A percentile compares a stretch with the other conserved stretches of the same genome.
phyloP scores from a whole-genome alignment of 495 filamentous ascomycete genomes.

The Penicillium diatomitis region DNA sequence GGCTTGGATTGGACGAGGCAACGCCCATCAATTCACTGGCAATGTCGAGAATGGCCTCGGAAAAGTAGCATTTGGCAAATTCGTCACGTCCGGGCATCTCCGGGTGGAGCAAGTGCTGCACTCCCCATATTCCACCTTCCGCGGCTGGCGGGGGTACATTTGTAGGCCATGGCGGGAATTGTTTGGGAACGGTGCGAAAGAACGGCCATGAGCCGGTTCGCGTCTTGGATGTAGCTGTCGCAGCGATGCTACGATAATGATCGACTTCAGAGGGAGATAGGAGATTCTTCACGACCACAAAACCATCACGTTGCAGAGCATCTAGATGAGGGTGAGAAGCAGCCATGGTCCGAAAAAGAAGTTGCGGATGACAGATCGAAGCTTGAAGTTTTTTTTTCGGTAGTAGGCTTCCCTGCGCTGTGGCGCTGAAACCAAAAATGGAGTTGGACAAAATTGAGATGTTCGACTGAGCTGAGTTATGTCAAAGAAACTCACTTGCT shows the following conservation, averaged over 20 bases:
- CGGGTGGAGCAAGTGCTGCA: constrained; percentile 76
- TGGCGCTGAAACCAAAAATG: no score
- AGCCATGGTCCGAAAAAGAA: no score
- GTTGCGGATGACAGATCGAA: no score
- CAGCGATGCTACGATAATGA: constrained; percentile 46
- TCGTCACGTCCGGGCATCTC: constrained; percentile 41
- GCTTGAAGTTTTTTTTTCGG: no score
- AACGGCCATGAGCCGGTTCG: constrained; percentile 61
- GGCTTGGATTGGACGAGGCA: neutral
- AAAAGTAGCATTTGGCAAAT: constrained; percentile 62
- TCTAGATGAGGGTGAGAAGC: constrained; percentile 22
- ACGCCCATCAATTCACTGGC: constrained; percentile 48
- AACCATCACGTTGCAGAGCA: constrained; percentile 40
- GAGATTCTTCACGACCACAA: constrained; percentile 37
- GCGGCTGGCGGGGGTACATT: constrained; percentile 33
- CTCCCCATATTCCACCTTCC: constrained; percentile 69
- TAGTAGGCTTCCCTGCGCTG: no score
- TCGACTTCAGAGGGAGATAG: constrained; percentile 39
- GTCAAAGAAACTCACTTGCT: no score
- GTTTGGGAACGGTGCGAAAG: constrained; percentile 74
- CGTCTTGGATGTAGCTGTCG: constrained; percentile 45
- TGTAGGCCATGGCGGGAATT: constrained; percentile 72
- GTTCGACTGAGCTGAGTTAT: no score
- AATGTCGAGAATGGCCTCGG: constrained; percentile 43
- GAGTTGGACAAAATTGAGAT: no score